A percentile compares a stretch with the other conserved stretches of the same genome.
phyloP scores from a whole-genome alignment of 73 alveolate species.

The Paramecium pentaurelia region DNA sequence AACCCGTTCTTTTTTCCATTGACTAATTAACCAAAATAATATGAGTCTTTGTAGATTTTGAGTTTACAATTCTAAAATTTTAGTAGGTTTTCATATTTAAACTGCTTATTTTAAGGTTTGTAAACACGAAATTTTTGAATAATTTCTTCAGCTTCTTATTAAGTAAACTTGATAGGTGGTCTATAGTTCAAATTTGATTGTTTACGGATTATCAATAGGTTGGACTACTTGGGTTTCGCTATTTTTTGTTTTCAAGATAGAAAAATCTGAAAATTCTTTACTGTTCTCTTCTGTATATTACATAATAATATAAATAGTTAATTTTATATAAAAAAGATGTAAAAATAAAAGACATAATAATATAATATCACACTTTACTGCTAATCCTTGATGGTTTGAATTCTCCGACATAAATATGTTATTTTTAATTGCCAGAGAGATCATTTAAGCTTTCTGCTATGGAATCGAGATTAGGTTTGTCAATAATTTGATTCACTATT shows the following conservation, averaged over 20 bases:
- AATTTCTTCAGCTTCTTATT: conserved; percentile 11
- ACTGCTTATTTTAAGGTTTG: neutral
- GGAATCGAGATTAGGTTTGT: neutral
- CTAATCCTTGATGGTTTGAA: neutral
- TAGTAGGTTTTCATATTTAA: neutral
- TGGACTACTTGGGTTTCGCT: neutral
- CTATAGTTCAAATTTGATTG: neutral
- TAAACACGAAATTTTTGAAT: neutral
- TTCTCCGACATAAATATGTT: neutral
- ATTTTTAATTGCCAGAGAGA: neutral
- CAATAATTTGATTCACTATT: neutral
- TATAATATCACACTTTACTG: neutral
- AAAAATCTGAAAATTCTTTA: neutral
- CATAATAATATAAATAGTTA: neutral
- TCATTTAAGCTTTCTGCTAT: neutral
- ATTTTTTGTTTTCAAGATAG: neutral
- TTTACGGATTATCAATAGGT: neutral
- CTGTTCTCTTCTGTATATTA: neutral
- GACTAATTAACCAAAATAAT: neutral
- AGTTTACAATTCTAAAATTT: neutral
- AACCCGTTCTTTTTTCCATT: conserved; percentile 42
- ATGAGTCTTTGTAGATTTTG: conserved; percentile 24
- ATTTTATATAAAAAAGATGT: neutral
- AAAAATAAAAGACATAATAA: neutral
- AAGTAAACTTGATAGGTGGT: neutral